These are phyloP conservation scores for Citrullus amarus DNA, from an alignment of 306 rosid species.

Conservation along the genomic window DNA sequence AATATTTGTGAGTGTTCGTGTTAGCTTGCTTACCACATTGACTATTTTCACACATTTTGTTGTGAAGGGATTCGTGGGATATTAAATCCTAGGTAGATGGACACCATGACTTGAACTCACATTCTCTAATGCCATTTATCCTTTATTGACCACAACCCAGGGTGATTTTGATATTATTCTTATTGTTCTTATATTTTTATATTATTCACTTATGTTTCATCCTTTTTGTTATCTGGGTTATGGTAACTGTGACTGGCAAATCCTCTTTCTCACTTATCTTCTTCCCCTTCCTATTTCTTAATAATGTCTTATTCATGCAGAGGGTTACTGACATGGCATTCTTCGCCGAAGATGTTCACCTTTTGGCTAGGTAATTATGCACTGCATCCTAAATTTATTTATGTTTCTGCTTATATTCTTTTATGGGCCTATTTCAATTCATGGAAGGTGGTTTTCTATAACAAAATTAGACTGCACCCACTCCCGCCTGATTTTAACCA, in stretches of 20 bases:
- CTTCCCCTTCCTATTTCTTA: background rate
- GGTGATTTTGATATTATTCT: background rate
- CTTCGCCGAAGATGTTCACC: conserved; percentile 99
- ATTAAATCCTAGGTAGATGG: background rate
- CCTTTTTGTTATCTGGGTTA: background rate
- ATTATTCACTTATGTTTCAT: background rate
- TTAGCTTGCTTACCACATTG: background rate
- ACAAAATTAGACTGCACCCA: background rate
- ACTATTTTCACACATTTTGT: background rate
- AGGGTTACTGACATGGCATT: conserved; percentile 99
- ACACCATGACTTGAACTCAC: background rate
- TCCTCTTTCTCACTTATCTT: background rate
- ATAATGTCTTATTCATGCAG: conserved; percentile 32
- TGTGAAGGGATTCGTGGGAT: background rate
- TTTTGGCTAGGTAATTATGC: conserved; percentile 73
- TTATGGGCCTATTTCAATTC: background rate
- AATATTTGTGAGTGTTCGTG: background rate
- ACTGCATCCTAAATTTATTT: conserved; percentile 5
- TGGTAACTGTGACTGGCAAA: background rate
- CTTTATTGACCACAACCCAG: background rate
- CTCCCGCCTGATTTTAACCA: background rate
- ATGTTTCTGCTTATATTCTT: background rate
- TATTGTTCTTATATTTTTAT: background rate
- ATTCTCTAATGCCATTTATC: background rate
- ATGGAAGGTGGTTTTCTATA: background rate